Conservation (phyloP, 129 eudicot species). For the Kitagawia praeruptora region DNA sequence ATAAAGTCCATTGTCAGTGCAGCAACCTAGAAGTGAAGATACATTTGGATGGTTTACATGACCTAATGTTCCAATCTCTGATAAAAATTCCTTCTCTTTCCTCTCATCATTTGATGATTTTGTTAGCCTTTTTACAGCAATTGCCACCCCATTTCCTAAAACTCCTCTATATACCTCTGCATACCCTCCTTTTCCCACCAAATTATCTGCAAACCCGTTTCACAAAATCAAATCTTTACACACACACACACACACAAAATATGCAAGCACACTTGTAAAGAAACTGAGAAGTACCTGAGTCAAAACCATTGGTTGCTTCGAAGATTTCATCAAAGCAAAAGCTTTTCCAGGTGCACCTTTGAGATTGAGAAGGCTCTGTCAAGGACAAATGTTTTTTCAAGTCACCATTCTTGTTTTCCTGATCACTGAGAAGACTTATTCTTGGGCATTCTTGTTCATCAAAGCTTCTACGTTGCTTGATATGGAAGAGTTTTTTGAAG, state of each 20-base stretch:
- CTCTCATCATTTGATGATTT: slow-evolving; percentile 69
- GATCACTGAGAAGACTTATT: neutral
- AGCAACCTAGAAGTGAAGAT: slow-evolving; percentile 83
- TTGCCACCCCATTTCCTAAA: slow-evolving; percentile 60
- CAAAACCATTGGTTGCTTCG: slow-evolving; percentile 72
- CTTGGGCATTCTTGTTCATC: neutral
- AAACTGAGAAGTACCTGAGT: slow-evolving; percentile 43
- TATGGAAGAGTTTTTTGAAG: slow-evolving; percentile 74
- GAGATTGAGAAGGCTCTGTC: slow-evolving; percentile 66
- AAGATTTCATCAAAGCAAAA: slow-evolving; percentile 74
- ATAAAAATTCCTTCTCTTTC: slow-evolving; percentile 87
- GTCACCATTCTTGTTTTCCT: neutral
- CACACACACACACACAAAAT: neutral
- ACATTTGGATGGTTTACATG: slow-evolving; percentile 92
- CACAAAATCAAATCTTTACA: neutral
- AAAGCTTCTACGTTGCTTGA: slow-evolving; percentile 45
- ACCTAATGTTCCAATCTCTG: slow-evolving; percentile 92
- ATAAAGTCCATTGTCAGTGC: slow-evolving; percentile 90
- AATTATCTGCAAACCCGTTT: slow-evolving; percentile 49
- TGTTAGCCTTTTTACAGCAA: slow-evolving; percentile 81
- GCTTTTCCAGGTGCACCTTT: slow-evolving; percentile 81
- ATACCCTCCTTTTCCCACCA: slow-evolving; percentile 97
- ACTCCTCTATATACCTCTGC: slow-evolving; percentile 95
- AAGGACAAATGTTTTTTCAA: slow-evolving; percentile 54
- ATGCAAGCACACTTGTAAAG: neutral